Base-by-base conservation (phyloP, 2,329 filamentous ascomycete species). In the Neopestalotiopsis sp. region DNA sequence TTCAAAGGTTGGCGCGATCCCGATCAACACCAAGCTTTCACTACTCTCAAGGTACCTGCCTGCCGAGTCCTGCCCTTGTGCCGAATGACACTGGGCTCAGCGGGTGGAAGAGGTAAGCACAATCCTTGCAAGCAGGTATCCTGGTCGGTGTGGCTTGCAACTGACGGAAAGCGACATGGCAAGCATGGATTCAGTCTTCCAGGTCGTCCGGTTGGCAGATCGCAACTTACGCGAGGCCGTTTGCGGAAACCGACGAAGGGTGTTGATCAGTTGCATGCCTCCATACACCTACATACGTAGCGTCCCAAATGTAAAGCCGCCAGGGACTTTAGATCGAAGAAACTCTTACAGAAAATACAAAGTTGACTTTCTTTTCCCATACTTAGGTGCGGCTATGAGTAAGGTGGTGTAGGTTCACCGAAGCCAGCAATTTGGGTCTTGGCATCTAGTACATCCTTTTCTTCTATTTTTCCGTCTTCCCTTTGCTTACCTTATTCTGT, bases 151-250 rank as follows among this genome's bases (percentile, higher is more conserved):
- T 52, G 61, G 57, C 59, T 64, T 65, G 38, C 62, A 49, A 60
- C 13, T 60, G 58, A 38, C 40, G 40, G 20, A 28, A 28, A 49
- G 13, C 45, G 24, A 30, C 20, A 32, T 56, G 20, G 28, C 9
- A n/a, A 40, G 20, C 45, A 56, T 49, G 24, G 38, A 14, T 45
- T 49, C n/a, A 59, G 24, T 34, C 24, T 24, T 64, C 61, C 40
- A 52, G 61, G 12, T 28, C 20, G 40, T 45, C 38, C 42, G 61
- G 61, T 52, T 64, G 61, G 61, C 40, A 45, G 61, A 64, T 64
- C 61, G 61, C 20, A 64, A 64, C 61, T 66, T 58, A 66, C 45
- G 24, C 64, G 49, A 57, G 20, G 34, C 64, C 24, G 64, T 49
- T 66, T 66, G 42, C 64, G 64, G 49, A 24, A 57, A 17, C 40